Evolutionary conservation across 2,329 filamentous ascomycete species (phyloP), one percentile per base, ranked within the genome.

Genomic region (Aotearoamyces nothofagi): DNA sequence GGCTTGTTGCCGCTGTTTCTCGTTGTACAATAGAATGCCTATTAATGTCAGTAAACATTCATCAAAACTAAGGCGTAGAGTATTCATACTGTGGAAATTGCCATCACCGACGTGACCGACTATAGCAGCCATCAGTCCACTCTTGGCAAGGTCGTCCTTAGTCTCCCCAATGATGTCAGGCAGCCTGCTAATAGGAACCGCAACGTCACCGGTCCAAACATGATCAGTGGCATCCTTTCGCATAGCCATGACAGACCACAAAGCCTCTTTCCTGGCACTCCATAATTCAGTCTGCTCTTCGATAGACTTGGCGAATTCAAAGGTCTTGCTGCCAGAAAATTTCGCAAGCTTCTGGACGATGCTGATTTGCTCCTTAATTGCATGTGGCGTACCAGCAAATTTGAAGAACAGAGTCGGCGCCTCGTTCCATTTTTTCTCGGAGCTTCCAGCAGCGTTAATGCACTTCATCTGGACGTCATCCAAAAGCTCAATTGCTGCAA

Each of bases 401-500:
- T 87, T 87, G 69, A 87, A 83, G 57, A 87, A 84, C 5, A 87
- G 60, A 0, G 80, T 86, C 1, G 81, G 78, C 2, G 64, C 65
- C 53, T 82, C 78, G 29, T 62, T 61, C 80, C 80, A 87, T 6
- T 53, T 54, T 35, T 73, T 69, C 19, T 62, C 59, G 1, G 79
- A 84, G 47, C 60, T 64, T 15, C 76, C 75, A 1, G 73, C 69
- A 15, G 66, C 58, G 54, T 76, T 74, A 54, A 76, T 71, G 48
- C 64, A 67, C 42, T 57, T 60, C 69, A 94, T 94, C 58, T 92
- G 84, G 33, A 84, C 77, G 48, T 92, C 84, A 55, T 94, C 86
- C 15, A 94, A 61, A 33, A 94, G 78, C 56, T 94, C 86, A 24
- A 94, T 73, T n/a, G 86, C 86, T 1, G 86, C 84, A 23, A 94